A percentile compares a stretch with the other conserved stretches of the same genome.
These are phyloP conservation scores for Periconia sp. DNA, from an alignment of 2,329 filamentous ascomycete genomes.

Conservation along the genomic window DNA sequence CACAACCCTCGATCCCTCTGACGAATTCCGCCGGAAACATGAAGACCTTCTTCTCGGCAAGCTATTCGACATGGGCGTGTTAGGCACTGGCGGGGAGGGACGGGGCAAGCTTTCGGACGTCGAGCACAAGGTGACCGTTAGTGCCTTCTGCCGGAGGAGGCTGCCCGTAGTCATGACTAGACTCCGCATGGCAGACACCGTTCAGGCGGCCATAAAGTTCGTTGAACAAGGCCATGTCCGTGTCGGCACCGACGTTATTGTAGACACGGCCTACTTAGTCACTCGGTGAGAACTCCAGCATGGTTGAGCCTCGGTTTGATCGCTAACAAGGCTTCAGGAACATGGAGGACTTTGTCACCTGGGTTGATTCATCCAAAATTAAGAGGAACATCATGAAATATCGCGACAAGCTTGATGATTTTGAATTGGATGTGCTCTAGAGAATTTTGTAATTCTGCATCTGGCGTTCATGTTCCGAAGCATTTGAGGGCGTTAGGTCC, in stretches of 20 bases:
- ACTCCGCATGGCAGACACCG: conserved; percentile 87
- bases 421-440: conserved; percentile 67
- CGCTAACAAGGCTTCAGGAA: conserved; percentile 55
- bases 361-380: conserved; percentile 95
- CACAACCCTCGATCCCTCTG: conserved; percentile 79
- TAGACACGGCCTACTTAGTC: conserved; percentile 87
- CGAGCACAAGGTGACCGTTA: conserved; percentile 87
- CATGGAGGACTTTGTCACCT: conserved; percentile 96
- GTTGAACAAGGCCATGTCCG: conserved; percentile 94
- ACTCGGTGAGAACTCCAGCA: conserved; percentile 57
- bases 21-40: conserved; percentile 78
- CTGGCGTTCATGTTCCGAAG: neutral
- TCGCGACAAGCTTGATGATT: conserved; percentile 93
- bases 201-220: conserved; percentile 79
- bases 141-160: conserved; percentile 81
- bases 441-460: neutral
- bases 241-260: conserved; percentile 88
- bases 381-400: conserved; percentile 96
- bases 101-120: conserved; percentile 69
- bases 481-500: conserved; percentile 33
- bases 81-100: conserved; percentile 68
- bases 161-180: conserved; percentile 91
- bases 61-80: conserved; percentile 88
- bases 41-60: conserved; percentile 90
- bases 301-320: too few relatives aligned